Percentiles rank a stretch among this genome's conserved stretches.
These are phyloP conservation scores for Psilocybe azurescens DNA, from an alignment of 768 basidiomycete genomes.

Conservation along the genomic window DNA sequence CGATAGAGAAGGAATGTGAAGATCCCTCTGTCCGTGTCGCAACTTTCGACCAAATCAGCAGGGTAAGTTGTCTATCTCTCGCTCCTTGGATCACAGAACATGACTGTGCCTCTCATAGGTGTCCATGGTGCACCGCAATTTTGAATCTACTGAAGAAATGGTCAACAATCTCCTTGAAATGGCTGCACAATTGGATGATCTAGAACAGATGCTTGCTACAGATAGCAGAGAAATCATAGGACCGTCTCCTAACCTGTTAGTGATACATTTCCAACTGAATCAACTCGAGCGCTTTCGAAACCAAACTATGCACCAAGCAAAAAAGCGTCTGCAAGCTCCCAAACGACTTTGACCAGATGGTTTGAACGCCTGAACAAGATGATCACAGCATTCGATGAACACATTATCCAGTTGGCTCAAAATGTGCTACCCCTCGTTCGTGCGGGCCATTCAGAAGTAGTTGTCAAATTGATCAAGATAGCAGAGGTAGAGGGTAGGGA, in stretches of 20 bases:
- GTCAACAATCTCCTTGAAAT: slow-evolving; percentile 93
- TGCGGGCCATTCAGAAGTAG: slow-evolving; percentile 80
- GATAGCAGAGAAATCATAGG: slow-evolving; percentile 84
- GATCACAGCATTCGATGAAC: slow-evolving; percentile 83
- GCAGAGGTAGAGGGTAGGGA: slow-evolving; percentile 91
- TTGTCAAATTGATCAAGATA: slow-evolving; percentile 92
- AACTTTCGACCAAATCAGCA: slow-evolving; percentile 95
- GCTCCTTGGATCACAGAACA: background rate
- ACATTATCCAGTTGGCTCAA: slow-evolving; percentile 77
- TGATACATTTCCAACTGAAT: slow-evolving; percentile 90
- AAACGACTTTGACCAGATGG: slow-evolving; percentile 72
- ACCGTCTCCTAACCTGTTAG: slow-evolving; percentile 86
- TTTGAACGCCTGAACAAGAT: slow-evolving; percentile 87
- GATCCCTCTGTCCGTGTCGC: slow-evolving; percentile 79
- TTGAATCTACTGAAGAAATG: slow-evolving; percentile 95
- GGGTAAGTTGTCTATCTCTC: slow-evolving; percentile 56
- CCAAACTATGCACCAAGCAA: slow-evolving; percentile 93
- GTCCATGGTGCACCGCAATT: slow-evolving; percentile 94
- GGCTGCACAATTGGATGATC: slow-evolving; percentile 79
- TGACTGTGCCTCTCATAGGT: slow-evolving; percentile 57
- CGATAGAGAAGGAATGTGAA: slow-evolving; percentile 74
- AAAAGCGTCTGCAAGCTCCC: slow-evolving; percentile 73
- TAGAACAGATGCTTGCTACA: slow-evolving; percentile 77
- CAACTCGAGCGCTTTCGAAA: slow-evolving; percentile 94
- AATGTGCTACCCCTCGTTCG: slow-evolving; percentile 83